These are phyloP conservation scores for Talaromyces piceae DNA, from an alignment of 2,329 filamentous ascomycete species.

Conservation along the genomic window DNA sequence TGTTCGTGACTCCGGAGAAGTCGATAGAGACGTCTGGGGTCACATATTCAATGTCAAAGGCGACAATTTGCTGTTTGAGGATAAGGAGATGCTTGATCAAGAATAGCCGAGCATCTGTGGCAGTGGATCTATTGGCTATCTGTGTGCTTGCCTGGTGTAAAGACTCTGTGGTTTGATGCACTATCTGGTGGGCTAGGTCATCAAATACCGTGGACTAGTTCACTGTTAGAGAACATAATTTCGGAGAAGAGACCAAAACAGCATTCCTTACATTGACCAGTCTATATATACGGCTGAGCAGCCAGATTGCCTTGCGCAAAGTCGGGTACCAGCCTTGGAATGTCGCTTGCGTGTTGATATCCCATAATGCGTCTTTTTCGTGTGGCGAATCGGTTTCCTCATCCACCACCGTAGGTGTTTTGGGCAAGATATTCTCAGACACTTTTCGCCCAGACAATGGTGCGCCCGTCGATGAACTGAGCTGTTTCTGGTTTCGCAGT, in stretches of 20 bases:
- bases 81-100: constrained; percentile 91
- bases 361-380: constrained; percentile 43
- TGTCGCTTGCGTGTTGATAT: constrained; percentile 49
- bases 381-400: constrained; percentile 38
- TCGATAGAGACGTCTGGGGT: constrained; percentile 59
- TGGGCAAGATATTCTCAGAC: constrained; percentile 37
- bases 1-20: constrained; percentile 57
- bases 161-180: constrained; percentile 81
- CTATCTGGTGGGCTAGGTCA: constrained; percentile 69
- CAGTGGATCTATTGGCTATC: constrained; percentile 56
- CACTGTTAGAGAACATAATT: not conserved
- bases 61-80: constrained; percentile 90
- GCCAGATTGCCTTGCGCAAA: constrained; percentile 58
- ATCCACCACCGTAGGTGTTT: constrained; percentile 44
- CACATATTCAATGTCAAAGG: constrained; percentile 81
- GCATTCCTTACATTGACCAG: constrained; percentile 60
- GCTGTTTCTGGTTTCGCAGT: constrained; percentile 40
- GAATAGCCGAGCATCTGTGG: constrained; percentile 76
- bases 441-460: constrained; percentile 49
- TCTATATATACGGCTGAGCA: constrained; percentile 61
- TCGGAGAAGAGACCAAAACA: not conserved
- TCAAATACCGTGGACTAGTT: constrained; percentile 58
- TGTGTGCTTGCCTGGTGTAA: constrained; percentile 68
- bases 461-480: constrained; percentile 33
- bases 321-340: constrained; percentile 61